phyloP scores from a whole-genome alignment of 805 yeast species.

The Teunomyces panamensis region DNA sequence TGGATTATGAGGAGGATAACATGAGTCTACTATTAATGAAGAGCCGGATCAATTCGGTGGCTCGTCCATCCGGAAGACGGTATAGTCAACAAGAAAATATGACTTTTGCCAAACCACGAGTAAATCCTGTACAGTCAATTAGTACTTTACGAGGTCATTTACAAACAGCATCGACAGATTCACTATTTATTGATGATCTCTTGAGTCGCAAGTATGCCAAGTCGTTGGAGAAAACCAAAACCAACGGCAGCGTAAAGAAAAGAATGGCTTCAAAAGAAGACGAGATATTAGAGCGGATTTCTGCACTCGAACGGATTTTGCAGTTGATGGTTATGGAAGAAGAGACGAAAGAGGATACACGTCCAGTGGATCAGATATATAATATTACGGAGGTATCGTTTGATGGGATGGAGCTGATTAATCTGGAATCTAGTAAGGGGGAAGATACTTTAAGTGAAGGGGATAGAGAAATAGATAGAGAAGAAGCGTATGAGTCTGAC shows the following conservation, averaged over 20 bases:
- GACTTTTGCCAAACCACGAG: conserved; percentile 6
- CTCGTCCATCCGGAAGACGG: conserved; percentile 11
- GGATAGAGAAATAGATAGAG: background rate
- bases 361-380: conserved; percentile 13
- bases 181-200: conserved; percentile 34
- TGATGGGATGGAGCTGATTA: conserved; percentile 22
- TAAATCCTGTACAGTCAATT: conserved; percentile 27
- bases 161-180: conserved; percentile 39
- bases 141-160: conserved; percentile 30
- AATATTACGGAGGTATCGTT: conserved; percentile 20
- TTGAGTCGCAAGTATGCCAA: conserved; percentile 27
- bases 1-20: conserved; percentile 23
- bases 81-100: conserved; percentile 14
- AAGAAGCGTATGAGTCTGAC: background rate
- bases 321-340: conserved; percentile 1
- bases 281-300: conserved; percentile 17
- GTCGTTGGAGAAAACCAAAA: conserved; percentile 10
- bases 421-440: conserved; percentile 7
- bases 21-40: conserved; percentile 21
- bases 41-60: conserved; percentile 26
- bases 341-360: conserved; percentile 9
- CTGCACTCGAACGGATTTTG: background rate
- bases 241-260: conserved; percentile 11
- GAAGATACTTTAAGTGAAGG: conserved; percentile 4
- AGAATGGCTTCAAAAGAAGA: conserved; percentile 5